Conservation (phyloP, 129 eudicot species). For the Arctium minus region DNA sequence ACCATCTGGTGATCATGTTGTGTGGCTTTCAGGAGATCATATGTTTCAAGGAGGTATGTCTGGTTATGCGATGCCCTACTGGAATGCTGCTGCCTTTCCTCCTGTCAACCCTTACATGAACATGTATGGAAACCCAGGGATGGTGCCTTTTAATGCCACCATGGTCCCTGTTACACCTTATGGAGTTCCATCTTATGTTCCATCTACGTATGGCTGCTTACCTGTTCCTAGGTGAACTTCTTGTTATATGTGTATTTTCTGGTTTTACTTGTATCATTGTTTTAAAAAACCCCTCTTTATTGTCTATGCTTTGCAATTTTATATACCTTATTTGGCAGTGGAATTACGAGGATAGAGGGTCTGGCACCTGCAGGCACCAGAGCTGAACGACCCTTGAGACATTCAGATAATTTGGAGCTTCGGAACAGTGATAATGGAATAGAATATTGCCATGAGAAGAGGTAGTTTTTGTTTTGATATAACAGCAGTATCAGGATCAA, state of each 20-base stretch:
- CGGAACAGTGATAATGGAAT: constrained; percentile 35
- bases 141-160: constrained; percentile 57
- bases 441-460: constrained; percentile 40
- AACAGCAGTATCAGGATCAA: not conserved
- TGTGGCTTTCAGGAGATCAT: constrained; percentile 40
- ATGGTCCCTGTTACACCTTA: constrained; percentile 54
- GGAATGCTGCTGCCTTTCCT: constrained; percentile 51
- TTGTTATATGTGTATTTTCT: constrained; percentile 10
- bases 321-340: constrained; percentile 27
- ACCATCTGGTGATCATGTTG: constrained; percentile 2
- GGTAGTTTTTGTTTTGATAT: constrained; percentile 38
- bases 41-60: constrained; percentile 53
- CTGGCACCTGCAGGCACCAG: constrained; percentile 36
- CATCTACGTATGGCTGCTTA: constrained; percentile 47
- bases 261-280: not conserved
- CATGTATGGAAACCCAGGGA: constrained; percentile 66
- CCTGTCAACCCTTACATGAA: constrained; percentile 52
- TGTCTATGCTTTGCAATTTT: not conserved
- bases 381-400: constrained; percentile 25
- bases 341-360: constrained; percentile 42
- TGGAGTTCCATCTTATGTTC: constrained; percentile 47
- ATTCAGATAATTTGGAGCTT: constrained; percentile 38
- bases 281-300: not conserved
- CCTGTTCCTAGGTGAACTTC: constrained; percentile 56
- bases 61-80: constrained; percentile 54